phyloP scores from a whole-genome alignment of 768 basidiomycete genomes.

The Pleurotus tuoliensis region DNA sequence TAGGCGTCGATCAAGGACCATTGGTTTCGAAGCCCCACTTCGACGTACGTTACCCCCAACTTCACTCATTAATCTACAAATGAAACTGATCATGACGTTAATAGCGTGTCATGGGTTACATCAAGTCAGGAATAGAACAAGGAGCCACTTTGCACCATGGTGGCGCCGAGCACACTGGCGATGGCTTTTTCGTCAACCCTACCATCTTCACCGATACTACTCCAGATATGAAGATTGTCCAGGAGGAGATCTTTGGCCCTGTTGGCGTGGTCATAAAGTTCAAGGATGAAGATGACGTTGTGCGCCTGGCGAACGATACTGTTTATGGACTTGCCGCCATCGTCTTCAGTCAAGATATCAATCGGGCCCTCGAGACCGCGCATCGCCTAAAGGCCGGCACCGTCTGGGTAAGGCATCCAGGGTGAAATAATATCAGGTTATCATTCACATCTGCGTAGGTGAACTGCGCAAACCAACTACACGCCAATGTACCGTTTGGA shows the following conservation, averaged over 20 bases:
- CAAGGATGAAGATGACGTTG: constrained; percentile 56
- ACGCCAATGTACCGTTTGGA: constrained; percentile 70
- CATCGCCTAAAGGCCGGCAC: constrained; percentile 81
- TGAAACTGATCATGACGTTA: background rate
- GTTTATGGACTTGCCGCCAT: constrained; percentile 84
- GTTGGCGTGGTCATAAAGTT: constrained; percentile 70
- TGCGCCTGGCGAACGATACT: constrained; percentile 81
- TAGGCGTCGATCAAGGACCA: constrained; percentile 66
- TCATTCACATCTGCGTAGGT: constrained; percentile 21
- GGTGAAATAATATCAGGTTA: too few relatives aligned
- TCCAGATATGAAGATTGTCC: constrained; percentile 64
- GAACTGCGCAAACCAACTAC: constrained; percentile 47
- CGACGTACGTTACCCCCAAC: constrained; percentile 44
- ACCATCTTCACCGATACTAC: constrained; percentile 65
- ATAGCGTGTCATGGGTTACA: constrained; percentile 68
- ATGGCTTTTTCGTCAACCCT: constrained; percentile 56
- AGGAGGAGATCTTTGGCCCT: constrained; percentile 72
- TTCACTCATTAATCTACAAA: background rate
- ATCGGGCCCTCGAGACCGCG: constrained; percentile 67
- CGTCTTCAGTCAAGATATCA: constrained; percentile 80
- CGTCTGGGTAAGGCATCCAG: constrained; percentile 46
- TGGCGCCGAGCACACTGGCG: constrained; percentile 50
- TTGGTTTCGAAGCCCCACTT: constrained; percentile 75
- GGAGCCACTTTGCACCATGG: constrained; percentile 65
- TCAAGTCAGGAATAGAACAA: constrained; percentile 59